Conservation (phyloP, 441 rosid genomes). For the Viola pubescens region DNA sequence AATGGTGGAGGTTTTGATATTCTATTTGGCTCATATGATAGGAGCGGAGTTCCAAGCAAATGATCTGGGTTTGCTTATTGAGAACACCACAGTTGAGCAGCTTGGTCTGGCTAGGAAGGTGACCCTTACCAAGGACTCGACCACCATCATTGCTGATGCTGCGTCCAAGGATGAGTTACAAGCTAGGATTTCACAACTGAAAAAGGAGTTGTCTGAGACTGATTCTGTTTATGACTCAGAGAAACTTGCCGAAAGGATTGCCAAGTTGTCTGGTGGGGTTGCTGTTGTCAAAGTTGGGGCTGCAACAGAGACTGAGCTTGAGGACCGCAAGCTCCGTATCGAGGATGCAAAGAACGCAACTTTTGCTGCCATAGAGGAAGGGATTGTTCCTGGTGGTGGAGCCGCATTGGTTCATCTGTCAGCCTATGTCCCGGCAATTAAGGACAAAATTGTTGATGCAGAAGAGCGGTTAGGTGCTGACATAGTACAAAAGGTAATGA, state of each 20-base stretch:
- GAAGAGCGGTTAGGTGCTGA: slow-evolving; percentile 88
- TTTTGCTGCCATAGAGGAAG: slow-evolving; percentile 94
- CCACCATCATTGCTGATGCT: slow-evolving; percentile 84
- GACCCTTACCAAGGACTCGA: slow-evolving; percentile 60
- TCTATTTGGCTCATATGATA: slow-evolving; percentile 16
- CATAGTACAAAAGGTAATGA: slow-evolving; percentile 78
- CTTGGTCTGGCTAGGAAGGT: slow-evolving; percentile 81
- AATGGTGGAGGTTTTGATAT: background rate
- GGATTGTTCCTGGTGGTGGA: slow-evolving; percentile 96
- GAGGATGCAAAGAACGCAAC: slow-evolving; percentile 98
- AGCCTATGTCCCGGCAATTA: slow-evolving; percentile 50
- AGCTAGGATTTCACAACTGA: slow-evolving; percentile 68
- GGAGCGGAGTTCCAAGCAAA: slow-evolving; percentile 91
- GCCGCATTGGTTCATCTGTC: slow-evolving; percentile 83
- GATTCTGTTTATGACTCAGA: slow-evolving; percentile 80
- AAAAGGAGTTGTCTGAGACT: slow-evolving; percentile 76
- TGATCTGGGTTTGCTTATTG: slow-evolving; percentile 74
- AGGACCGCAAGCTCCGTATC: slow-evolving; percentile 83
- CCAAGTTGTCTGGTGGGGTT: slow-evolving; percentile 90
- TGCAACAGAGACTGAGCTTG: slow-evolving; percentile 96
- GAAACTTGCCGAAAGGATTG: slow-evolving; percentile 90
- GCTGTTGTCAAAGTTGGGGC: slow-evolving; percentile 96
- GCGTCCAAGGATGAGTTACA: slow-evolving; percentile 88
- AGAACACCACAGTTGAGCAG: slow-evolving; percentile 67
- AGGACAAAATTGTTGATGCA: slow-evolving; percentile 59